These are phyloP conservation scores for Cytospora leucostoma DNA, from an alignment of 2,329 filamentous ascomycete genomes.

Conservation along the genomic window DNA sequence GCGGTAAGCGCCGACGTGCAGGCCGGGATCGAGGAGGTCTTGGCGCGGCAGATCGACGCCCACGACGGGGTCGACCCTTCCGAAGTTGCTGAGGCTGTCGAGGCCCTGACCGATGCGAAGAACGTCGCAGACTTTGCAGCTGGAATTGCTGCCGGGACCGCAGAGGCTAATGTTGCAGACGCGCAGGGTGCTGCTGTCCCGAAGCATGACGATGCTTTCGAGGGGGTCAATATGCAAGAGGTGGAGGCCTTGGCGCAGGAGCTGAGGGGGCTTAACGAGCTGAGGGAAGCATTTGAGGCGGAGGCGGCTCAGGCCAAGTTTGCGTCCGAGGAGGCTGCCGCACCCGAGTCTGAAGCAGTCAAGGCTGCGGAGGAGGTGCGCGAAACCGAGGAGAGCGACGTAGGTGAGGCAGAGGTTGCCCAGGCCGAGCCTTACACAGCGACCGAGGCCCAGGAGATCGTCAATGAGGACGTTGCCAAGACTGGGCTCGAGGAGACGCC, in stretches of 20 bases:
- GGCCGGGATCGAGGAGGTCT: slow-evolving; percentile 31
- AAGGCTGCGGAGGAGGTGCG: slow-evolving; percentile 20
- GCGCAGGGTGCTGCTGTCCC: background rate
- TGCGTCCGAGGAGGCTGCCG: background rate
- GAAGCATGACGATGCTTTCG: background rate
- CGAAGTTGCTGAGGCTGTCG: background rate
- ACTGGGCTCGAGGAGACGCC: background rate
- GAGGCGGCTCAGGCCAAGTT: background rate
- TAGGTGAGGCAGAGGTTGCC: slow-evolving; percentile 5
- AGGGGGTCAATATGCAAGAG: background rate
- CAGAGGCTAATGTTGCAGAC: background rate
- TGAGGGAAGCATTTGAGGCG: slow-evolving; percentile 1
- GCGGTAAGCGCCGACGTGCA: slow-evolving; percentile 30
- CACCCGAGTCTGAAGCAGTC: slow-evolving; percentile 2
- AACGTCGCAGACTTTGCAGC: background rate
- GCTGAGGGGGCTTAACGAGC: background rate
- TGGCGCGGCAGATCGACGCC: slow-evolving; percentile 26
- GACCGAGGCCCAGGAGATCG: slow-evolving; percentile 20
- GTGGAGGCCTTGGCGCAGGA: background rate
- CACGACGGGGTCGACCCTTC: background rate
- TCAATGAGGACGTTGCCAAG: slow-evolving; percentile 9
- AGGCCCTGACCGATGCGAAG: background rate
- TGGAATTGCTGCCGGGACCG: background rate
- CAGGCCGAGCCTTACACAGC: slow-evolving; percentile 1
- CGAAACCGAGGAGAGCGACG: slow-evolving; percentile 12